Conservation (phyloP, 805 yeast genomes). For the Hanseniaspora guilliermondii region DNA sequence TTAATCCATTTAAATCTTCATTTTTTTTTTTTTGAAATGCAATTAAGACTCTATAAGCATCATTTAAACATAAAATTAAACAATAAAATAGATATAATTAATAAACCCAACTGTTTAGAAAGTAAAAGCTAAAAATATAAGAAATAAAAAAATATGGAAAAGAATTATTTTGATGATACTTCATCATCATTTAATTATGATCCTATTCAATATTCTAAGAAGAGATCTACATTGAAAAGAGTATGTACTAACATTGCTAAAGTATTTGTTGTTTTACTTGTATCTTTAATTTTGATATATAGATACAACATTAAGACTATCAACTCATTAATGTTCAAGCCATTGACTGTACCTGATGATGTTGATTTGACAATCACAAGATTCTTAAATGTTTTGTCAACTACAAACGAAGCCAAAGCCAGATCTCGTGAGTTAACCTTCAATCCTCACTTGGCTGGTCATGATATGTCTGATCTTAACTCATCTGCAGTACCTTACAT, state of each 20-base stretch:
- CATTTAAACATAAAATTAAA: not conserved
- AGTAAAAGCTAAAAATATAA: too few relatives aligned
- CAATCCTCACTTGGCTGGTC: constrained; percentile 49
- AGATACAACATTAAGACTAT: not conserved
- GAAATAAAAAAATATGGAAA: not conserved
- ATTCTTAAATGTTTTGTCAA: constrained; percentile 22
- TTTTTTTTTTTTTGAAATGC: not conserved
- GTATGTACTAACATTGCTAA: not conserved
- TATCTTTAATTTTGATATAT: not conserved
- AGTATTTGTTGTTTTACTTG: not conserved
- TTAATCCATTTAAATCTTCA: not conserved
- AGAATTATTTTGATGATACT: not conserved
- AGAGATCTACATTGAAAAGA: not conserved
- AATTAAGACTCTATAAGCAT: too few relatives aligned
- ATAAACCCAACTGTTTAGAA: not conserved
- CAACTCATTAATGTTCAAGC: not conserved
- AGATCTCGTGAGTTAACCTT: constrained; percentile 45
- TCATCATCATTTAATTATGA: not conserved
- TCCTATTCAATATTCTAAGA: not conserved
- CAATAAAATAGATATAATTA: too few relatives aligned
- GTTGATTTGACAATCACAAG: constrained; percentile 5
- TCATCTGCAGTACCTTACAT: constrained; percentile 34
- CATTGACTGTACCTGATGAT: not conserved
- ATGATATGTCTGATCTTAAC: constrained; percentile 33
- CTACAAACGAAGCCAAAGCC: constrained; percentile 33